Evolutionary conservation across 1,284 basidiomycete species (phyloP), one percentile per base, ranked within the genome.

Genomic region (Cystobasidium slooffiae): DNA sequence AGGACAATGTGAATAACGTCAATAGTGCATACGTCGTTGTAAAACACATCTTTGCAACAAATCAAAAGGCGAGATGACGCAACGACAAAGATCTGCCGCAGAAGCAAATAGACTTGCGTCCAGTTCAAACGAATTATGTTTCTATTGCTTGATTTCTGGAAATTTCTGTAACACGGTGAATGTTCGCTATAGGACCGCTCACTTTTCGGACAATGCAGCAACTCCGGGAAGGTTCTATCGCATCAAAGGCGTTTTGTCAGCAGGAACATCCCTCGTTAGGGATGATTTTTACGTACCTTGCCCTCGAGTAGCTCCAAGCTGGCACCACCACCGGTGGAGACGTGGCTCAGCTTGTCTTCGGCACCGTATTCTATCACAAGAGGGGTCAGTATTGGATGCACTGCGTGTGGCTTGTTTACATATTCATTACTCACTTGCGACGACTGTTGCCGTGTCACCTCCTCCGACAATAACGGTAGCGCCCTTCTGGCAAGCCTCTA

Each of bases 321-420:
- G 58, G 96, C 96, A 79, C 96, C 96, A 78, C 97, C 97, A 78
- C 97, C 96, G 55, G 96, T 99, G 80, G 91, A 94, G 81, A 97
- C 93, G 84, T 99, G 96, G 83, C 91, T 94, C 78, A 99, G 86
- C 82, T 93, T 90, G 79, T 91, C 89, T 84, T 99, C 97, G 80
- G 92, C 88, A 78, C 94, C 88, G 70, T 78, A 81, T 72, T 81
- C 77, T 78, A 56, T 18, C 79, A 79, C 10, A 79, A 20, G 37
- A 18, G 9, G 41, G 9, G 52, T 41, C 16, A 39, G 22, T 22
- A 22, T 59, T n/a, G n/a, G 56, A 6, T 6, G 5, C n/a, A n/a
- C n/a, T n/a, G n/a, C n/a, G 39, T 20, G 52, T 12, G n/a, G 16
- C 44, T 65, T 14, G 52, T 18, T 22, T 12, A 43, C 6, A n/a